phyloP scores from a whole-genome alignment of 2,329 filamentous ascomycete species.

The Epichloe typhina region DNA sequence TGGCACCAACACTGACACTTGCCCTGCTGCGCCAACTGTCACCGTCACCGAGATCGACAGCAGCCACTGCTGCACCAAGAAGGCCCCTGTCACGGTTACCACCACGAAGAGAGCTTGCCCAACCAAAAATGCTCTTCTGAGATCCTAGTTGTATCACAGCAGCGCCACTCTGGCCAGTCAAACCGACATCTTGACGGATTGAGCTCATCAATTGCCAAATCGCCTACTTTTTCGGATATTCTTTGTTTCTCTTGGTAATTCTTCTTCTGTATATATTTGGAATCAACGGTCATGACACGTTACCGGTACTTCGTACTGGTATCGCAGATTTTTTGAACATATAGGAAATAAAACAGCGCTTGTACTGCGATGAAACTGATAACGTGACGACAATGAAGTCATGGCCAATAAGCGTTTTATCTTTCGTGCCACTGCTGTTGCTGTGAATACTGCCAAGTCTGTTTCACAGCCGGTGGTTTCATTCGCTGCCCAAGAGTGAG shows the following conservation, averaged over 20 bases:
- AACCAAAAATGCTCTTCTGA: background rate
- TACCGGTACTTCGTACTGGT: background rate
- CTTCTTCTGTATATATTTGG: background rate
- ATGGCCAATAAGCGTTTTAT: too few species aligned
- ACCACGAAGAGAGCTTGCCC: slow-evolving; percentile 1
- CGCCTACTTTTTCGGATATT: too few species aligned
- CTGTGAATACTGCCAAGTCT: too few species aligned
- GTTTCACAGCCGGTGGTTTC: too few species aligned
- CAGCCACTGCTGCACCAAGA: slow-evolving; percentile 1
- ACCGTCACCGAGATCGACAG: slow-evolving; percentile 1
- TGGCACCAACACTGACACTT: background rate
- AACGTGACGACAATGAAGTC: too few species aligned
- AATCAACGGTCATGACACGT: background rate
- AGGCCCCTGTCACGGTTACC: background rate
- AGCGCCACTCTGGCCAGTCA: too few species aligned
- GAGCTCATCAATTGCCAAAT: too few species aligned
- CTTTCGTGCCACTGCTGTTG: too few species aligned
- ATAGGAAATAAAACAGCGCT: background rate
- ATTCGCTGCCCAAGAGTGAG: too few species aligned
- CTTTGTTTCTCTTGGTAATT: background rate
- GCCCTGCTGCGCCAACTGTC: slow-evolving; percentile 1
- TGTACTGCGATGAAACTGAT: too few species aligned
- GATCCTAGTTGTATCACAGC: background rate
- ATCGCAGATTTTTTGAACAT: background rate
- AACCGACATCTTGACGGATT: too few species aligned